Conservation (phyloP, 768 basidiomycete genomes). For the Amanita exitialis region DNA sequence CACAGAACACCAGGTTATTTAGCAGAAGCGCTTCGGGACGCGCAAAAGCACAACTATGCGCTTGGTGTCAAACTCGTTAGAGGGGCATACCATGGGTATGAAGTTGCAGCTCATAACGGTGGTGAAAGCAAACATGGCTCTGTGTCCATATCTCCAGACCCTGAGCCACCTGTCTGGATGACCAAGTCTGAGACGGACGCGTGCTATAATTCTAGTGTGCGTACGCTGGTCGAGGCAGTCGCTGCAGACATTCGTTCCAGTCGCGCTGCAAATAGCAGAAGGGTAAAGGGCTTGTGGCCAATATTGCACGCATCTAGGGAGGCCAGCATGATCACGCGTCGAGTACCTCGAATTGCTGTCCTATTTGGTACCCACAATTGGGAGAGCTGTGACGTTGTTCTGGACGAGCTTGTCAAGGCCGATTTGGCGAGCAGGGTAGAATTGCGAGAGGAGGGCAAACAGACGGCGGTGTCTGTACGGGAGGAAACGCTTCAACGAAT, state of each 20-base stretch:
- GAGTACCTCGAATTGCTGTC: conserved; percentile 37
- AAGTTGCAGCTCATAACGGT: conserved; percentile 40
- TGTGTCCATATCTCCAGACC: conserved; percentile 47
- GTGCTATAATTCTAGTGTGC: conserved; percentile 57
- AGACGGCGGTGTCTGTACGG: conserved; percentile 25
- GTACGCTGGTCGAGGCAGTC: conserved; percentile 45
- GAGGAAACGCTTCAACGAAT: conserved; percentile 56
- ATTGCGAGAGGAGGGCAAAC: conserved; percentile 10
- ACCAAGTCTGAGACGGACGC: conserved; percentile 64
- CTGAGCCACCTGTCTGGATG: conserved; percentile 56
- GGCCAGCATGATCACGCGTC: not conserved
- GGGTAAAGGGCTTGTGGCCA: not conserved
- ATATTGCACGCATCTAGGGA: not conserved
- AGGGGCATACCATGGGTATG: conserved; percentile 84
- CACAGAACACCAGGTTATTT: conserved; percentile 63
- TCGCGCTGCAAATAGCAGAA: not conserved
- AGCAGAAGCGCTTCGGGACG: conserved; percentile 50
- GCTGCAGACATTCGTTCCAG: conserved; percentile 27
- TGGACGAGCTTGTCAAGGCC: conserved; percentile 45
- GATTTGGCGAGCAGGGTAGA: conserved; percentile 38
- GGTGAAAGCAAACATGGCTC: conserved; percentile 12
- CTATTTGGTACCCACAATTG: conserved; percentile 88
- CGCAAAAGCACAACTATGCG: conserved; percentile 54
- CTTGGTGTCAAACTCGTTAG: conserved; percentile 90
- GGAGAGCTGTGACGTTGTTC: conserved; percentile 50